These are phyloP conservation scores for Debaryomycetaceae sp. DNA, from an alignment of 1,139 yeast species.

Conservation along the genomic window DNA sequence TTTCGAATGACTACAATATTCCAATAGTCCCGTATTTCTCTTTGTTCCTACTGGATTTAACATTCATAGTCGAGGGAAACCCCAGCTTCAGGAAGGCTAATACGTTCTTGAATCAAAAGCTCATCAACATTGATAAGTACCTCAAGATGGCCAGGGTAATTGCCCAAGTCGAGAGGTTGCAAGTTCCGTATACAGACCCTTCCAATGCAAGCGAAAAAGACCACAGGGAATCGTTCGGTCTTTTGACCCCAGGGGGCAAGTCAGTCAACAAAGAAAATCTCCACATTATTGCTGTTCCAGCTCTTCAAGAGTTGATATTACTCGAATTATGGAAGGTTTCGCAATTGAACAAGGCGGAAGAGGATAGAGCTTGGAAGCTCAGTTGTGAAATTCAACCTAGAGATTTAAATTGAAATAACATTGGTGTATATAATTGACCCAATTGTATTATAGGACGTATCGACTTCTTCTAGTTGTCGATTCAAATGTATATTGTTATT, in stretches of 20 bases:
- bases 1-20: conserved; percentile 49
- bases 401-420: conserved; percentile 11
- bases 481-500: no score
- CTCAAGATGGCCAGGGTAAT: conserved; percentile 69
- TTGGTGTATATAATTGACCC: not conserved
- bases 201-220: conserved; percentile 8
- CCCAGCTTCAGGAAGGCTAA: conserved; percentile 62
- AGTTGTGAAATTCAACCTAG: conserved; percentile 55
- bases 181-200: conserved; percentile 49
- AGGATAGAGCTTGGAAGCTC: conserved; percentile 69
- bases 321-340: conserved; percentile 69
- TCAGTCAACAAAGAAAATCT: conserved; percentile 21
- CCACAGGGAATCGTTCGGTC: conserved; percentile 17
- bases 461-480: not conserved
- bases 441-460: not conserved
- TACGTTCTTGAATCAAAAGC: conserved; percentile 54
- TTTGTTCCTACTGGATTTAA: conserved; percentile 78
- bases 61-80: conserved; percentile 86
- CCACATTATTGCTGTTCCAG: conserved; percentile 38
- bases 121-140: conserved; percentile 82
- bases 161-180: conserved; percentile 76
- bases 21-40: conserved; percentile 89
- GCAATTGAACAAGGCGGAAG: conserved; percentile 55
- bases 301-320: conserved; percentile 61
- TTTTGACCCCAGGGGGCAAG: conserved; percentile 11